Percentiles rank a stretch among this genome's conserved stretches.
Evolutionary conservation across 768 basidiomycete genomes (phyloP).

Genomic region (Holtermanniella nyarrowii): DNA sequence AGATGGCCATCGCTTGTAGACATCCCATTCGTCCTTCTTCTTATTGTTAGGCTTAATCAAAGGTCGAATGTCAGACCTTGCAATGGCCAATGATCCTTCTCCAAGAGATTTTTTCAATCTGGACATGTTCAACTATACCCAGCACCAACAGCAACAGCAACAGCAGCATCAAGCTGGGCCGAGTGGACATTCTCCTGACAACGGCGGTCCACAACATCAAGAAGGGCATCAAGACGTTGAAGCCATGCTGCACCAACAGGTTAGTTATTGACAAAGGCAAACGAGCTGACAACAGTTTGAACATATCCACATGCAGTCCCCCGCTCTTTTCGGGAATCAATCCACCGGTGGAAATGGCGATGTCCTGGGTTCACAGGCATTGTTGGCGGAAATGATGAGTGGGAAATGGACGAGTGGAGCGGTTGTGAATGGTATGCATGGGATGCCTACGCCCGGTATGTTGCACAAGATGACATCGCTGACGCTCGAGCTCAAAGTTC

Average conservation of each 20-base stretch:
- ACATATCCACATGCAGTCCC: conserved; percentile 39
- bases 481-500: conserved; percentile 46
- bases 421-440: conserved; percentile 5
- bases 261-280: no score
- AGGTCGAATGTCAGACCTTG: not conserved
- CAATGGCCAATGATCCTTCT: not conserved
- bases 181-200: no score
- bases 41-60: no score
- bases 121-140: not conserved
- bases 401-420: conserved; percentile 3
- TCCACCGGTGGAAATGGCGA: conserved; percentile 47
- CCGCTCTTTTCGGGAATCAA: conserved; percentile 23
- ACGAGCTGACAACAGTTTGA: conserved; percentile 23
- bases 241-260: not conserved
- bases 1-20: no score
- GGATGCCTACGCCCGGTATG: conserved; percentile 59
- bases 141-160: not conserved
- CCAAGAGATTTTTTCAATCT: not conserved
- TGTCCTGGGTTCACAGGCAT: conserved; percentile 50
- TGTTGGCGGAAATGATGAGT: not conserved
- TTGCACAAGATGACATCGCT: conserved; percentile 1
- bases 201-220: no score
- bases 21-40: no score
- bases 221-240: no score
- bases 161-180: no score